Evolutionary conservation across 2,329 filamentous ascomycete genomes (phyloP), one percentile per base, ranked within the genome.

Genomic region (Dactylellina cionopaga): DNA sequence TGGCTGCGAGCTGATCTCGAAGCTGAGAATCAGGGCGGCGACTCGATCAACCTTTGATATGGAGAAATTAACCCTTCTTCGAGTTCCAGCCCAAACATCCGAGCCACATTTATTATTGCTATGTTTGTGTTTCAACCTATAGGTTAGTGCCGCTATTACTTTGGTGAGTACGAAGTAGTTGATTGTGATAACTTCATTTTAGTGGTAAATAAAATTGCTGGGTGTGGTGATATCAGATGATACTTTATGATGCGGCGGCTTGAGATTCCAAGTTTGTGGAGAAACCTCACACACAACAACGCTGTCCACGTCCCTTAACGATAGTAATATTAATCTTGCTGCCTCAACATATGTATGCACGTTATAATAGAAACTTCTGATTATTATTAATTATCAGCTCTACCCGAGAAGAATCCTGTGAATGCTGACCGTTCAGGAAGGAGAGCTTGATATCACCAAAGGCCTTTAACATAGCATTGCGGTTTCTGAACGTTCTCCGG

Each of bases 361-460:
- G 35, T 39, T 39, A n/a, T 15, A 39, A 39, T 3, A 10, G 13
- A 13, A 6, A 33, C 13, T 33, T 33, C 13, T 33, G 35, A 13
- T 5, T 15, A 15, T 15, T 13, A 13, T 15, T 39, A 39, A 39
- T 39, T 4, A 39, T 39, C 13, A 66, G 22, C 39, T 58, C 54
- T 29, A 33, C 33, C 39, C 51, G 35, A 62, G n/a, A 5, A 9
- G 31, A 39, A 64, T 64, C 47, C 47, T 55, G 41, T 37, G 37
- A 47, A n/a, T 15, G 27, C 44, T 24, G 15, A 41, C 46, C 31
- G 11, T 58, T 66, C 27, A 39, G 62, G 51, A 66, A 56, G 62
- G 51, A 49, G 51, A 44, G 33, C 22, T 33, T 51, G 62, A 43
- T 58, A 66, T 58, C 49, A 11, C 35, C n/a, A 46, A 19, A 22